These are phyloP conservation scores for Eucalyptus rudis DNA, from an alignment of 345 rosid genomes.

Conservation along the genomic window DNA sequence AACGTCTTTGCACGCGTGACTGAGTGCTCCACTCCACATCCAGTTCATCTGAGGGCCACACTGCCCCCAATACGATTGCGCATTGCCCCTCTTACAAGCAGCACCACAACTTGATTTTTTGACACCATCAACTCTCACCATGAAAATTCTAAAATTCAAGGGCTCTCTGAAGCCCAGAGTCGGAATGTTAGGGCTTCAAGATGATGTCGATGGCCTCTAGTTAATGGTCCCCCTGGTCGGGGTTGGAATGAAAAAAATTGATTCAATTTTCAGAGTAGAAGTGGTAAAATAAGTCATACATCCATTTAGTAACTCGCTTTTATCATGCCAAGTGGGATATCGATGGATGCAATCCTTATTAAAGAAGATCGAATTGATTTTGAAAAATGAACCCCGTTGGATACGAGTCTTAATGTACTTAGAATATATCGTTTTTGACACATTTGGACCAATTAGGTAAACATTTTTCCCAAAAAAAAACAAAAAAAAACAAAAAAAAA, in stretches of 20 bases:
- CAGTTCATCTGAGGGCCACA: background rate
- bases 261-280: background rate
- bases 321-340: background rate
- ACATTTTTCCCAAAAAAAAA: rapidly evolving
- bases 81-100: background rate
- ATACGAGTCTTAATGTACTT: background rate
- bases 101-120: background rate
- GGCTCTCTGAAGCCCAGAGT: background rate
- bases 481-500: no score
- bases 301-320: rapidly evolving
- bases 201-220: background rate
- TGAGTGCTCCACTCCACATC: background rate
- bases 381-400: background rate
- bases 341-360: background rate
- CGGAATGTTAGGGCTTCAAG: background rate
- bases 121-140: background rate
- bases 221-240: background rate
- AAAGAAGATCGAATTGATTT: background rate
- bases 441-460: background rate
- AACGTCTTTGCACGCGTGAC: background rate
- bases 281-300: background rate
- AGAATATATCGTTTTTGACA: background rate
- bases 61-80: background rate
- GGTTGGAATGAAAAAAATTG: background rate
- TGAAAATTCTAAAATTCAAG: background rate